phyloP scores from a whole-genome alignment of 257 asterid species.

The Primulina eburnea region DNA sequence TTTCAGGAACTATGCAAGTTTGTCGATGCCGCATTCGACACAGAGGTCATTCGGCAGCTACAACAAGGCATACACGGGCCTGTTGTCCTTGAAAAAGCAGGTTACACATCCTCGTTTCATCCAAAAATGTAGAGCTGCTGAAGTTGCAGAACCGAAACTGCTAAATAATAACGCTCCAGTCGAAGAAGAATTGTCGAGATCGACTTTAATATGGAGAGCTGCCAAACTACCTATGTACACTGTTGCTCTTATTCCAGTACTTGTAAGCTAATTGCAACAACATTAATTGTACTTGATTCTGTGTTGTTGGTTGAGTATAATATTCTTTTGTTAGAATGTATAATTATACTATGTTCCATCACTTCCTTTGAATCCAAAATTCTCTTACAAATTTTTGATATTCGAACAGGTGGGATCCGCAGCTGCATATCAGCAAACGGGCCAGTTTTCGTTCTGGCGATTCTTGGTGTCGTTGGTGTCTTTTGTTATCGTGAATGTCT shows the following conservation, averaged over 20 bases:
- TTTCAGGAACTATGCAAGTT: constrained; percentile 4
- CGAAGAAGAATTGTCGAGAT: constrained; percentile 20
- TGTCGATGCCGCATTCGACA: constrained; percentile 1
- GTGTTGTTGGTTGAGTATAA: background rate
- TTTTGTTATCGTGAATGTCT: constrained; percentile 39
- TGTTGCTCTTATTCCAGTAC: constrained; percentile 41
- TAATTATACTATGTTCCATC: background rate
- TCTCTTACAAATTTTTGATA: no score
- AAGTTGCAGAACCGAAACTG: background rate
- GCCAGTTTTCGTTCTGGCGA: constrained; percentile 36
- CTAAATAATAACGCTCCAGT: background rate
- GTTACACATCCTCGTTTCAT: background rate
- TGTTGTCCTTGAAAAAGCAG: background rate
- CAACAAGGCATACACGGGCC: background rate
- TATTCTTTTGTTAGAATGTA: background rate
- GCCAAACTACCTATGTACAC: constrained; percentile 50
- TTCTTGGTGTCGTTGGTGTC: constrained; percentile 44
- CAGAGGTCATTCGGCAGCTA: constrained; percentile 10
- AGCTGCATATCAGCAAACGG: constrained; percentile 38
- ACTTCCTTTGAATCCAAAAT: no score
- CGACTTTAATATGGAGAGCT: constrained; percentile 45
- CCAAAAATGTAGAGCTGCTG: constrained; percentile 20
- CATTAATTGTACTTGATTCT: background rate
- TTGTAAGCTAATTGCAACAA: constrained; percentile 34
- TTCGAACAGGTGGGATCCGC: constrained; percentile 52